Evolutionary conservation across 148 eudicot species (phyloP).

Genomic region (Heliamphora exappendiculata): DNA sequence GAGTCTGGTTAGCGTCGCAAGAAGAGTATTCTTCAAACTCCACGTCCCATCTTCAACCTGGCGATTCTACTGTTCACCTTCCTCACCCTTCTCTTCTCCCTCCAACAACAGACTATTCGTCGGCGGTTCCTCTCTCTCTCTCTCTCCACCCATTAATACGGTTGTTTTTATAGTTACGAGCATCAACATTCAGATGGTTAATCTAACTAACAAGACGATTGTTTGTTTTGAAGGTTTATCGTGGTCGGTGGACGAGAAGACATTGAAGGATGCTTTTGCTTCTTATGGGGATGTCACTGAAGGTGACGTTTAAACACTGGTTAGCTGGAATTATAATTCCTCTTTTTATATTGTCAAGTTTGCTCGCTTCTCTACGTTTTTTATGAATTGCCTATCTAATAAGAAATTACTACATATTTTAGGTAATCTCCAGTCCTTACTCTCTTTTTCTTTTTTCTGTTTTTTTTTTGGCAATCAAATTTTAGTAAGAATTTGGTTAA

Average conservation of each 20-base stretch:
- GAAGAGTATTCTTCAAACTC: slow-evolving; percentile 23
- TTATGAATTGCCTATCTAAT: too few species aligned
- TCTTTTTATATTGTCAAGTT: too few species aligned
- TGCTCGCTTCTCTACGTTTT: too few species aligned
- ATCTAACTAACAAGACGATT: not conserved
- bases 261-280: slow-evolving; percentile 62
- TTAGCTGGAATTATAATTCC: too few species aligned
- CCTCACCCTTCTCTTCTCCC: slow-evolving; percentile 26
- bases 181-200: too few species aligned
- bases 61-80: slow-evolving; percentile 30
- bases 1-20: slow-evolving; percentile 23
- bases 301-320: too few species aligned
- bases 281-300: slow-evolving; percentile 67
- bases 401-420: too few species aligned
- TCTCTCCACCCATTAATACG: not conserved
- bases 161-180: not conserved
- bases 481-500: too few species aligned
- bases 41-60: slow-evolving; percentile 19
- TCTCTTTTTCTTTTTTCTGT: too few species aligned
- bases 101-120: slow-evolving; percentile 57
- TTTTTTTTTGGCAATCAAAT: too few species aligned
- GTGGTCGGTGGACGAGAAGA: slow-evolving; percentile 70
- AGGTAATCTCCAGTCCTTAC: too few species aligned
- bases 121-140: slow-evolving; percentile 36
- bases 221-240: slow-evolving; percentile 40